phyloP scores from a whole-genome alignment of 495 filamentous ascomycete species.

The Opeltia flavorubescens region DNA sequence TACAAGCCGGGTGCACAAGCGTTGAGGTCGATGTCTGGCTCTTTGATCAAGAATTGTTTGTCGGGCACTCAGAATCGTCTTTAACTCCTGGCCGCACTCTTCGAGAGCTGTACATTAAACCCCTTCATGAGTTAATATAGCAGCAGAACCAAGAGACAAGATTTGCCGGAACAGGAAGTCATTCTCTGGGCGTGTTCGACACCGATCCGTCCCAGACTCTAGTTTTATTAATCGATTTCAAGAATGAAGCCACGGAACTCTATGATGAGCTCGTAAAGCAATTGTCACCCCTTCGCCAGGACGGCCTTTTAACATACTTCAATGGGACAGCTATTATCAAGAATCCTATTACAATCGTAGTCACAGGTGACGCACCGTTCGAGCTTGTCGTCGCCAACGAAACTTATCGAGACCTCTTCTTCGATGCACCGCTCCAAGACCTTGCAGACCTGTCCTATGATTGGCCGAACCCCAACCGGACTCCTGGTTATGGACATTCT shows the following conservation, averaged over 20 bases:
- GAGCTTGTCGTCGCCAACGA: conserved; percentile 36
- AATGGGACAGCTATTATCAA: conserved; percentile 27
- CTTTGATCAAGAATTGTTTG: conserved; percentile 47
- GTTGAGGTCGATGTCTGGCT: conserved; percentile 88
- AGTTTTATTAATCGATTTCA: conserved; percentile 60
- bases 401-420: conserved; percentile 43
- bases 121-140: conserved; percentile 34
- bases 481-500: too few relatives aligned
- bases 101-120: conserved; percentile 39
- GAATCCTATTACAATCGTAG: conserved; percentile 62
- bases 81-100: conserved; percentile 35
- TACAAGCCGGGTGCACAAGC: conserved; percentile 47
- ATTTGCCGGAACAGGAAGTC: neutral
- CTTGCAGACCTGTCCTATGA: neutral
- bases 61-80: conserved; percentile 37
- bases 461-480: neutral
- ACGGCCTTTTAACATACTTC: conserved; percentile 20
- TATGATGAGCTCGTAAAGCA: conserved; percentile 42
- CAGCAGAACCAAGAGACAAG: conserved; percentile 25
- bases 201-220: conserved; percentile 44
- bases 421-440: conserved; percentile 37
- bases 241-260: conserved; percentile 39
- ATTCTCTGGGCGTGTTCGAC: conserved; percentile 28
- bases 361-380: conserved; percentile 66
- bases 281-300: conserved; percentile 39